Base-by-base conservation (phyloP, 2,329 filamentous ascomycete genomes). In the Eutypa lata region DNA sequence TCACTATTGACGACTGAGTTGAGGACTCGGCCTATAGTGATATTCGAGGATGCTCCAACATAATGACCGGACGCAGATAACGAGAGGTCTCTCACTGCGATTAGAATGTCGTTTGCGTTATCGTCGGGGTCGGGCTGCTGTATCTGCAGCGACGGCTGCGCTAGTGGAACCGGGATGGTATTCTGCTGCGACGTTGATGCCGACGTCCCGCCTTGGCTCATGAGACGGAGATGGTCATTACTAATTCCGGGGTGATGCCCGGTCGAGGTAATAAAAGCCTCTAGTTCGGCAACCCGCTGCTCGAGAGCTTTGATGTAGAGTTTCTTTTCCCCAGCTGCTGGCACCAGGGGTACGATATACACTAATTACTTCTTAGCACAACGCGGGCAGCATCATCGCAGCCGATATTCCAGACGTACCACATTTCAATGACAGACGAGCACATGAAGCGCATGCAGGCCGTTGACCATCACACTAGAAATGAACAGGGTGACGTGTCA, bases 261-360 rank as follows among this genome's bases (percentile, higher is more conserved):
- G 7, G 63, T 52, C 2, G 63, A 62, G 19, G 61, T 50, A 13
- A 67, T 57, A 33, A 56, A 61, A 1, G 60, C 55, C 48, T 67
- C 65, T 24, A 67, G 55, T 46, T 66, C 64, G 7, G 62, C 58
- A 24, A 67, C 55, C 3, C 64, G 59, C 46, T 66, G 59, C 49
- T 66, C 65, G 3, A 67, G 59, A 16, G 63, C 62, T 47, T 61
- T 66, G 54, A 64, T 65, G 48, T 63, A 64, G 0, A 65, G 52
- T 31, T 66, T 66, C 58, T 66, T 67, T 54, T 67, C 65, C 3
- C 64, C 64, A 1, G 65, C 64, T 5, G 64, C 64, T 13, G 65
- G 65, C n/a, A 66, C 62, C 13, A 66, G 58, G 2, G 65, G 64
- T 10, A 67, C 62, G 40, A 67, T 59, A 42, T 67, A 67, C n/a